Evolutionary conservation across 1,284 basidiomycete genomes (phyloP).

Genomic region (Ceratobasidium sp.): DNA sequence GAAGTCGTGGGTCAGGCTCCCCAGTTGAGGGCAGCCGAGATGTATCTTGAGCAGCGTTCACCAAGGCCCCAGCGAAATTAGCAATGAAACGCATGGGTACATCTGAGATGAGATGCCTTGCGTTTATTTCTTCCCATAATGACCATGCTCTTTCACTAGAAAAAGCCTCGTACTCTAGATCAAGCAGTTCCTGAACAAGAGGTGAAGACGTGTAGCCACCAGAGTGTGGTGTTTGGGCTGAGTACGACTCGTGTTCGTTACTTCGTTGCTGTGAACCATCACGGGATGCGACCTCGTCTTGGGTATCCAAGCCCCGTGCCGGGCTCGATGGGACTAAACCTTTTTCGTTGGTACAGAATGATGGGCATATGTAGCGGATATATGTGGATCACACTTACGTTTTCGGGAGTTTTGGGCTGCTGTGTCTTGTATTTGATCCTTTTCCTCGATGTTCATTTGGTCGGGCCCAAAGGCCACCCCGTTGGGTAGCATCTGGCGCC

Average conservation of each 20-base stretch:
- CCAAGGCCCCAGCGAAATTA: constrained; percentile 22
- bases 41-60: not conserved
- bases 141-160: constrained; percentile 17
- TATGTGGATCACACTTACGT: not conserved
- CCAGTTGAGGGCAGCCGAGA: not conserved
- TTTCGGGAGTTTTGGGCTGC: not conserved
- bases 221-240: not conserved
- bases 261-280: not conserved
- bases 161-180: constrained; percentile 8
- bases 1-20: constrained; percentile 8
- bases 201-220: not conserved
- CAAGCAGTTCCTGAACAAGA: constrained; percentile 8
- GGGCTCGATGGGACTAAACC: not conserved
- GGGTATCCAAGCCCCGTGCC: not conserved
- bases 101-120: not conserved
- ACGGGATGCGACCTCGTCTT: not conserved
- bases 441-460: not conserved
- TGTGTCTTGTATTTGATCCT: not conserved
- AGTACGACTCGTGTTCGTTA: not conserved
- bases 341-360: not conserved
- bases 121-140: constrained; percentile 27
- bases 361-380: not conserved
- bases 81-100: constrained; percentile 29
- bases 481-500: not conserved
- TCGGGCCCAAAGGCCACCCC: not conserved